phyloP scores from a whole-genome alignment of 805 yeast genomes.

The Maudiozyma saulgeensis region DNA sequence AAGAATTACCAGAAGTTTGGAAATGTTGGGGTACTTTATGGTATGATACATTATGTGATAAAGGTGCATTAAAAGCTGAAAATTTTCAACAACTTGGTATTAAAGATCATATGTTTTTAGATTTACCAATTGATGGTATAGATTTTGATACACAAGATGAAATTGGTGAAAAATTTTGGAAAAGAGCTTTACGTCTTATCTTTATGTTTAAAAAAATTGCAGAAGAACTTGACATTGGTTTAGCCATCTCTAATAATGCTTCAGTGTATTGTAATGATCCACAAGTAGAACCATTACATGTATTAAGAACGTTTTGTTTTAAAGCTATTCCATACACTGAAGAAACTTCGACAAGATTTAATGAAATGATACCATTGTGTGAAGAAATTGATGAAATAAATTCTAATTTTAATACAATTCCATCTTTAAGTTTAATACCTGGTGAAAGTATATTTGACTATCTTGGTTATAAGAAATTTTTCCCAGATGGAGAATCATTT shows the following conservation, averaged over 20 bases:
- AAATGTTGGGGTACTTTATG: conserved; percentile 78
- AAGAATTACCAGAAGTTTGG: conserved; percentile 68
- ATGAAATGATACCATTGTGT: conserved; percentile 7
- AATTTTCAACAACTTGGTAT: conserved; percentile 48
- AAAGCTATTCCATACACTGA: conserved; percentile 11
- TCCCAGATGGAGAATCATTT: conserved; percentile 21
- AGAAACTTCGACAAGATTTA: conserved; percentile 3
- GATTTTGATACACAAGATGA: conserved; percentile 33
- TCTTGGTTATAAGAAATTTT: conserved; percentile 24
- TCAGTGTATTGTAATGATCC: conserved; percentile 11
- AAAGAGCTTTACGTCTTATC: conserved; percentile 24
- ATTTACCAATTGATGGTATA: conserved; percentile 57
- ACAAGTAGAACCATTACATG: conserved; percentile 9
- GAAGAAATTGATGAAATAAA: conserved; percentile 19
- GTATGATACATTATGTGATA: conserved; percentile 53
- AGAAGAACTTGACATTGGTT: conserved; percentile 14
- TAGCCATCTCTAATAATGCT: conserved; percentile 9
- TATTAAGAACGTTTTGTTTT: conserved; percentile 18
- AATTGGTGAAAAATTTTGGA: conserved; percentile 28
- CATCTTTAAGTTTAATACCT: conserved; percentile 19
- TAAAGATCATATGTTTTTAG: conserved; percentile 44
- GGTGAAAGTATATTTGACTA: conserved; percentile 26
- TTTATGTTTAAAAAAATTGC: conserved; percentile 25
- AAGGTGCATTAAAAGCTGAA: conserved; percentile 29
- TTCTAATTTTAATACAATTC: conserved; percentile 13